phyloP scores from a whole-genome alignment of 73 alveolate genomes.

The Paramecium octaurelia region DNA sequence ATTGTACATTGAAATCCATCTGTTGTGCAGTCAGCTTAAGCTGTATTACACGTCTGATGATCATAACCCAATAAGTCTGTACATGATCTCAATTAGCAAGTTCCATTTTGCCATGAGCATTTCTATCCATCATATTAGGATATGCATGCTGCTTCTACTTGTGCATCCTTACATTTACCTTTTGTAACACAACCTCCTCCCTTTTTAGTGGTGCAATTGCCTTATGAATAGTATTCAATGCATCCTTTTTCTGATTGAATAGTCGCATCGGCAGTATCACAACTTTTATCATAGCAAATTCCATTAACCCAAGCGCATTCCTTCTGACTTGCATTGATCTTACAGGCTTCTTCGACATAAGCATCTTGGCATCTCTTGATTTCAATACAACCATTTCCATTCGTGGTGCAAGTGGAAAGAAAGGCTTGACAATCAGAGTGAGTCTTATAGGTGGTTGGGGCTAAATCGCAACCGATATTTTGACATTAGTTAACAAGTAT shows the following conservation, averaged over 20 bases:
- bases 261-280: neutral
- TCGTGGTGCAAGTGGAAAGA: neutral
- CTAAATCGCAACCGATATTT: neutral
- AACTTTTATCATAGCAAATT: neutral
- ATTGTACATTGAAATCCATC: neutral
- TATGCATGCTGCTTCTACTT: neutral
- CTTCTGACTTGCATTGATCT: neutral
- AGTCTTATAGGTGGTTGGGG: neutral
- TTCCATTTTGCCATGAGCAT: neutral
- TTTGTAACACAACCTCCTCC: constrained; percentile 34
- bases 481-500: neutral
- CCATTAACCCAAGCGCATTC: neutral
- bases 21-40: neutral
- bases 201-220: neutral
- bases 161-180: neutral
- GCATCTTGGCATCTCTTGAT: constrained; percentile 21
- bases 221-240: neutral
- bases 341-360: neutral
- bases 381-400: constrained; percentile 10
- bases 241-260: neutral
- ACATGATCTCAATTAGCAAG: neutral
- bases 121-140: neutral
- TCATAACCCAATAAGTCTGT: neutral
- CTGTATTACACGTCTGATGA: neutral
- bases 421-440: neutral